Evolutionary conservation across 2,329 filamentous ascomycete species (phyloP).

Genomic region (Curvularia sp.): DNA sequence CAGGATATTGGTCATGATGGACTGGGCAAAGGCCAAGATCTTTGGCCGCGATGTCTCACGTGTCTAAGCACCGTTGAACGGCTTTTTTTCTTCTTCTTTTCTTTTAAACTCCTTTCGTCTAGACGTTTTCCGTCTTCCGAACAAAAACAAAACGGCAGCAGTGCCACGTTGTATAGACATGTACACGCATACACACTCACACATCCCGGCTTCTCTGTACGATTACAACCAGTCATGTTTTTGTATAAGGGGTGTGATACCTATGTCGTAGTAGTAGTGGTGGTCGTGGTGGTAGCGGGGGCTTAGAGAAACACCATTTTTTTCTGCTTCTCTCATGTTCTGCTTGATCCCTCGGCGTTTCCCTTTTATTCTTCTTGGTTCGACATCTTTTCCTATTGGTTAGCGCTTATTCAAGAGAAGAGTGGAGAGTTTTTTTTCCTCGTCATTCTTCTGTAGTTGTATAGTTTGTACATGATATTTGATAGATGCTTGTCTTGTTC

Average conservation of each 20-base stretch:
- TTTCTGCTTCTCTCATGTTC: conserved; percentile 2
- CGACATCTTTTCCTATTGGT: neutral
- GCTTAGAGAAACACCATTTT: conserved; percentile 4
- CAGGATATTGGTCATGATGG: conserved; percentile 87
- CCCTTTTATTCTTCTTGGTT: neutral
- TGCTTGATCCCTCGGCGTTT: conserved; percentile 22
- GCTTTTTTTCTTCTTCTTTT: neutral
- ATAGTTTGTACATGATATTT: neutral
- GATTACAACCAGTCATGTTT: conserved; percentile 14
- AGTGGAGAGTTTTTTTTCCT: too few relatives aligned
- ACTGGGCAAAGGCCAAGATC: conserved; percentile 96
- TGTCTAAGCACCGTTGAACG: conserved; percentile 54
- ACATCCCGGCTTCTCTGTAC: conserved; percentile 6
- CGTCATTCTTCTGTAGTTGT: neutral
- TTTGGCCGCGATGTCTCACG: conserved; percentile 95
- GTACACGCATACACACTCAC: neutral
- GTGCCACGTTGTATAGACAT: conserved; percentile 3
- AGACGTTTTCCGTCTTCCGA: neutral
- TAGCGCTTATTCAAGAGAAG: too few relatives aligned
- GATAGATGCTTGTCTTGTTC: too few relatives aligned
- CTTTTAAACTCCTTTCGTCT: neutral
- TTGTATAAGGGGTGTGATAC: conserved; percentile 19
- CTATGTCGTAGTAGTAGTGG: neutral
- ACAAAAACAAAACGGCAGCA: conserved; percentile 3
- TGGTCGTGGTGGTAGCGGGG: conserved; percentile 7